Percentiles rank a stretch among this genome's conserved stretches.
Evolutionary conservation across 192 early-diverging fungal genomes (phyloP).

Genomic region (Phycomyces blakesleeanus): DNA sequence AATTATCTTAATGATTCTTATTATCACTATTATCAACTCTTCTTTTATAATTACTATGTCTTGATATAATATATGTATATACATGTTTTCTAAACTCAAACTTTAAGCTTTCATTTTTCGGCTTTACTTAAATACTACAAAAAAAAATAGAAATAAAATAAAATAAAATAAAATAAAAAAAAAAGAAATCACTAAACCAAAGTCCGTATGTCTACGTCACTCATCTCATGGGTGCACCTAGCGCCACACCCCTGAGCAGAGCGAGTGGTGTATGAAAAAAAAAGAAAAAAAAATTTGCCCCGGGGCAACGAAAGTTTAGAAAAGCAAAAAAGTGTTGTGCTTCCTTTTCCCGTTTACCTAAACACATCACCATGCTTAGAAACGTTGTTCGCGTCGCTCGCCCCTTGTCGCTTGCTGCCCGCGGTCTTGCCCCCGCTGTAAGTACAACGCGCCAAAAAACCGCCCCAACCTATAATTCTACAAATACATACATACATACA

Average conservation of each 20-base stretch:
- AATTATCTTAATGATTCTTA: too few relatives aligned
- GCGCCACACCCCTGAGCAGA: background rate
- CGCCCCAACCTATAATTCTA: too few relatives aligned
- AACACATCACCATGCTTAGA: slow-evolving; percentile 46
- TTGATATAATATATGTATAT: too few relatives aligned
- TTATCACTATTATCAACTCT: too few relatives aligned
- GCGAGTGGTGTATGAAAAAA: background rate
- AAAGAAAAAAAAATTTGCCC: background rate
- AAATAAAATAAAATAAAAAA: too few relatives aligned
- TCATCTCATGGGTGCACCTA: background rate
- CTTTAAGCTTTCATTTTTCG: too few relatives aligned
- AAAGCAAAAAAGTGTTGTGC: slow-evolving; percentile 7
- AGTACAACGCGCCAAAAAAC: slow-evolving; percentile 6
- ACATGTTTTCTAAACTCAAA: too few relatives aligned
- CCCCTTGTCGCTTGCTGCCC: slow-evolving; percentile 43
- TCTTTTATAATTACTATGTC: too few relatives aligned
- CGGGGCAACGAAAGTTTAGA: background rate
- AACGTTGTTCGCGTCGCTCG: slow-evolving; percentile 50
- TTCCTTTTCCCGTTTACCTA: slow-evolving; percentile 11
- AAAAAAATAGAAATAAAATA: too few relatives aligned
- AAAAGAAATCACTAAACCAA: too few relatives aligned
- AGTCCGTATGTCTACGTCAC: background rate
- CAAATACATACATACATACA: too few relatives aligned
- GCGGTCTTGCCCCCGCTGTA: slow-evolving; percentile 49
- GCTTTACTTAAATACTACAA: too few relatives aligned